phyloP scores from a whole-genome alignment of 2,329 filamentous ascomycete genomes.

The Setomelanomma holmii region DNA sequence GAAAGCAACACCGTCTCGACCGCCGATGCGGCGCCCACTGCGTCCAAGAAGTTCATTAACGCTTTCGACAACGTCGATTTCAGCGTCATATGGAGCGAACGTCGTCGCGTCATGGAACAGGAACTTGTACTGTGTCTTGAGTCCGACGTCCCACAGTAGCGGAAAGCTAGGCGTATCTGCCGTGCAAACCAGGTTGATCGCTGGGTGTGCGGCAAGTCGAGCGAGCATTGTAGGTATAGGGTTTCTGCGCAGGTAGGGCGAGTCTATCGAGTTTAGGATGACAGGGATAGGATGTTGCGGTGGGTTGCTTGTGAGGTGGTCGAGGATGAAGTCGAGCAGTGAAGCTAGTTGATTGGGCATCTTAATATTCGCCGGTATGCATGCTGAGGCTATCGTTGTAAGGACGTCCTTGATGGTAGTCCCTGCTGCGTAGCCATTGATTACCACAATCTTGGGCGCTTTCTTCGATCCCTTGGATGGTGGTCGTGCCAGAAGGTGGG shows the following conservation, averaged over 20 bases:
- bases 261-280: slow-evolving; percentile 87
- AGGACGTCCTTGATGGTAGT: slow-evolving; percentile 74
- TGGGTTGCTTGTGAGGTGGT: slow-evolving; percentile 61
- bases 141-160: slow-evolving; percentile 85
- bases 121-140: slow-evolving; percentile 84
- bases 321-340: slow-evolving; percentile 71
- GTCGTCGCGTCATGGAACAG: slow-evolving; percentile 95
- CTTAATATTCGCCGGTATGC: slow-evolving; percentile 60
- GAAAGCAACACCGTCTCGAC: slow-evolving; percentile 89
- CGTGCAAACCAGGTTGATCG: slow-evolving; percentile 77
- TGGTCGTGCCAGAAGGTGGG: slow-evolving; percentile 42
- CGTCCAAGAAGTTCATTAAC: slow-evolving; percentile 87
- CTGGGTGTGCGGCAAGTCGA: slow-evolving; percentile 75
- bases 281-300: slow-evolving; percentile 63
- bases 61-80: slow-evolving; percentile 86
- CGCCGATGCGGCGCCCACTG: slow-evolving; percentile 79
- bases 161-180: slow-evolving; percentile 88
- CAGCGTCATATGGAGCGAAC: slow-evolving; percentile 74
- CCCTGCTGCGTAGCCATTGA: slow-evolving; percentile 82
- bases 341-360: slow-evolving; percentile 70
- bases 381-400: slow-evolving; percentile 69
- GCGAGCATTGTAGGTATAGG: slow-evolving; percentile 75
- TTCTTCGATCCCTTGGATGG: slow-evolving; percentile 40
- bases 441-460: slow-evolving; percentile 72
- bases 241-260: slow-evolving; percentile 74